Conservation (phyloP, 2,329 filamentous ascomycete genomes). For the Xylaria sp. region DNA sequence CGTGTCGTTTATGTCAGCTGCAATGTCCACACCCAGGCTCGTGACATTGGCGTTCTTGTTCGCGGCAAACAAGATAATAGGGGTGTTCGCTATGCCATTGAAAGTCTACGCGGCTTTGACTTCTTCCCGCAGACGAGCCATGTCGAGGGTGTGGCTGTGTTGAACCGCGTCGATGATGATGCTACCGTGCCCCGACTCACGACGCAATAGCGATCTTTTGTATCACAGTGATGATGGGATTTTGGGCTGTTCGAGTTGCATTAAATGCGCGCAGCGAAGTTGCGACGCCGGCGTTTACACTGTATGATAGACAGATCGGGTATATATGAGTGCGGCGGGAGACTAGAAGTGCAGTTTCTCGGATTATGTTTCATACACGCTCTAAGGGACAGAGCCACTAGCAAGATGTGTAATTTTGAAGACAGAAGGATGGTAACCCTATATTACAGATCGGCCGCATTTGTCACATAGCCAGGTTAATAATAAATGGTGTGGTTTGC, state of each 20-base stretch:
- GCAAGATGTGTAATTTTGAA: not conserved
- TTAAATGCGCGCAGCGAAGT: not conserved
- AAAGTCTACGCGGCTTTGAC: constrained; percentile 92
- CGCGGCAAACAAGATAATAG: constrained; percentile 64
- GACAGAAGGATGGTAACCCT: not conserved
- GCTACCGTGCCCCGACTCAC: not conserved
- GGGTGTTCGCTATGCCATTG: constrained; percentile 76
- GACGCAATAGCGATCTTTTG: not conserved
- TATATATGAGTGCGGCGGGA: not conserved
- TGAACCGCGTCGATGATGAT: constrained; percentile 64
- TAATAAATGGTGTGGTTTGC: not conserved
- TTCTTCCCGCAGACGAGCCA: constrained; percentile 92
- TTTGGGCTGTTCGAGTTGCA: not conserved
- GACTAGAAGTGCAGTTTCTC: not conserved
- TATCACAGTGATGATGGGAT: not conserved
- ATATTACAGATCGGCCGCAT: not conserved
- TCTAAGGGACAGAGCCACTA: not conserved
- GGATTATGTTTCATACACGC: not conserved
- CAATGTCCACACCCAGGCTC: constrained; percentile 96
- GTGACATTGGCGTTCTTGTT: constrained; percentile 90
- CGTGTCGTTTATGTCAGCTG: constrained; percentile 95
- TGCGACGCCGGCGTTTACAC: not conserved
- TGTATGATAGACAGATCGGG: not conserved
- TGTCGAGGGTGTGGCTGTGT: constrained; percentile 73
- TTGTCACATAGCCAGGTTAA: not conserved